Conservation (phyloP, 1,284 basidiomycete species). For the Phenoliferia sp. region DNA sequence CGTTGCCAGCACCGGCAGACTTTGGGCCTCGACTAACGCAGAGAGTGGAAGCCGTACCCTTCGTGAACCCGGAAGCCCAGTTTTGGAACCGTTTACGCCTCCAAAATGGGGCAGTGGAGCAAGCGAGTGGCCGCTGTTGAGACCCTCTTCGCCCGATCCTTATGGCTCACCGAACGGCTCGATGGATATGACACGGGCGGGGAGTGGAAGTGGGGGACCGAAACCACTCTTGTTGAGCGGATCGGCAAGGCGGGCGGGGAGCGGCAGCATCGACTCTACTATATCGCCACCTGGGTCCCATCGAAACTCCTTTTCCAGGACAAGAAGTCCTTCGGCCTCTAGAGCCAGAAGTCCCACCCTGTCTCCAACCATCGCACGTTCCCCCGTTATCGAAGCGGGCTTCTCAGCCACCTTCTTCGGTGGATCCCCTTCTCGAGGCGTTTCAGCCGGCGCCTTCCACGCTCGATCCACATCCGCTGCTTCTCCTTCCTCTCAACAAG, state of each 20-base stretch:
- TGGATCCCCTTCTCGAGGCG: not conserved
- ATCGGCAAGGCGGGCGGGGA: constrained; percentile 14
- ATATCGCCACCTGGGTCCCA: not conserved
- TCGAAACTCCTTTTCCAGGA: not conserved
- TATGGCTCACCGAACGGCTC: not conserved
- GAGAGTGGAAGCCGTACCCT: not conserved
- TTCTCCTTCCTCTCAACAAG: not conserved
- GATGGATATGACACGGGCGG: not conserved
- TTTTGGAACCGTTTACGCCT: constrained; percentile 28
- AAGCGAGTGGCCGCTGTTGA: not conserved
- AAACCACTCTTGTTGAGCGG: constrained; percentile 23
- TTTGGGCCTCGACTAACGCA: constrained; percentile 10
- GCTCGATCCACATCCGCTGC: constrained; percentile 10
- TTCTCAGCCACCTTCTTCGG: not conserved
- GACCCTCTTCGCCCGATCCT: not conserved
- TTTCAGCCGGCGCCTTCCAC: constrained; percentile 1
- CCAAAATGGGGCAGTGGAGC: constrained; percentile 7
- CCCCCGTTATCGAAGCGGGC: not conserved
- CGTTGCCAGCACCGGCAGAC: constrained; percentile 1
- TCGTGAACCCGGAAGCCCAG: constrained; percentile 6
- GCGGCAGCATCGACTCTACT: not conserved
- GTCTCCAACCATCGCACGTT: not conserved
- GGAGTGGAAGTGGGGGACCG: constrained; percentile 15
- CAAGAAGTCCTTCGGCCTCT: too few species aligned
- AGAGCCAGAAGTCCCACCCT: not conserved